These are phyloP conservation scores for Aspergillus neoniger DNA, from an alignment of 2,329 filamentous ascomycete species.

Conservation along the genomic window DNA sequence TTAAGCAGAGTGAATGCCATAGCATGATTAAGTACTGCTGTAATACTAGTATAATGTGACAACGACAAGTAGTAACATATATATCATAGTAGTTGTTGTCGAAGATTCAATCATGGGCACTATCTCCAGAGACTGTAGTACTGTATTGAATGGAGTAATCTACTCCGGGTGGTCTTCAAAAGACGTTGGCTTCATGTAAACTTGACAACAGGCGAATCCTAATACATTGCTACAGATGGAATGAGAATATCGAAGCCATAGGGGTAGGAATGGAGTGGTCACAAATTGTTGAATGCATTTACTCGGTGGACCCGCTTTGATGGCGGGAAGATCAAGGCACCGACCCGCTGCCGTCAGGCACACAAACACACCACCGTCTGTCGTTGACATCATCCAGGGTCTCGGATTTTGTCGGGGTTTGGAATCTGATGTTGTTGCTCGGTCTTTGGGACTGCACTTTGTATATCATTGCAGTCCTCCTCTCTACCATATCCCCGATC, in stretches of 20 bases:
- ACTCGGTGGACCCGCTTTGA: slow-evolving; percentile 6
- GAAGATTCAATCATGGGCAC: too few relatives aligned
- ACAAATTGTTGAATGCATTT: background rate
- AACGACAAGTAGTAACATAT: too few relatives aligned
- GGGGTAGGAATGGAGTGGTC: background rate
- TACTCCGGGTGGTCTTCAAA: too few relatives aligned
- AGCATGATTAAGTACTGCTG: too few relatives aligned
- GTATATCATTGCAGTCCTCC: background rate
- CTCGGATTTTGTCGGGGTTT: background rate
- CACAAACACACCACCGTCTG: background rate
- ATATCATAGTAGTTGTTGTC: too few relatives aligned
- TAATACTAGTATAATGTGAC: too few relatives aligned
- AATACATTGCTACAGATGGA: too few relatives aligned
- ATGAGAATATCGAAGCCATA: background rate
- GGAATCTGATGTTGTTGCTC: background rate
- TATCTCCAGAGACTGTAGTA: too few relatives aligned
- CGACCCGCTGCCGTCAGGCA: slow-evolving; percentile 1
- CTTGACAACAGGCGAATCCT: too few relatives aligned
- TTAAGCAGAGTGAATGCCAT: background rate
- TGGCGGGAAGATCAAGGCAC: slow-evolving; percentile 6
- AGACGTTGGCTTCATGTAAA: too few relatives aligned
- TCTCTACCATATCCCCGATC: background rate
- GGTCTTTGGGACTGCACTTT: background rate
- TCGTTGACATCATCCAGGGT: background rate
- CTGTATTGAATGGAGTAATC: too few relatives aligned